Evolutionary conservation across 352 stramenopile species (phyloP).

Genomic region (Globisporangium orthogonon): DNA sequence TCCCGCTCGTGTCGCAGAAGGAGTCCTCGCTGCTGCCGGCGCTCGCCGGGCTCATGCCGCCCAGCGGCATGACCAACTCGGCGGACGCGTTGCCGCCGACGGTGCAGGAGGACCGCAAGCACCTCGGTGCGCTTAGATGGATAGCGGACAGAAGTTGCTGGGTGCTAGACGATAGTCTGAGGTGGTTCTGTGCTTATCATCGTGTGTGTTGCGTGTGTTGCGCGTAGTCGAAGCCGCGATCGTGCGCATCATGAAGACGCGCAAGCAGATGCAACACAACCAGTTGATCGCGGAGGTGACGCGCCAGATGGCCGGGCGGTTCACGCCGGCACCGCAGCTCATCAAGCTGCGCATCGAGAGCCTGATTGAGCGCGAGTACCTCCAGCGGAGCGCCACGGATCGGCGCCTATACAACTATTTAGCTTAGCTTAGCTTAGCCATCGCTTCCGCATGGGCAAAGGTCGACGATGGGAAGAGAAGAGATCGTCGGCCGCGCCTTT

Average conservation of each 20-base stretch:
- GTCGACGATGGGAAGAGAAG: no score
- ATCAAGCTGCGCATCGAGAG: slow-evolving; percentile 99
- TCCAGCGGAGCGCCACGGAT: slow-evolving; percentile 92
- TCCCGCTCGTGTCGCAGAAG: slow-evolving; percentile 81
- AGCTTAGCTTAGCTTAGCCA: slow-evolving; percentile 89
- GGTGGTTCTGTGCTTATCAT: background rate
- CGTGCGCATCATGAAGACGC: slow-evolving; percentile 95
- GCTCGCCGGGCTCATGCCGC: slow-evolving; percentile 15
- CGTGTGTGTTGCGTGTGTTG: background rate
- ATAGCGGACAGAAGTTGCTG: no score
- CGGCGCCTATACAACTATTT: slow-evolving; percentile 97
- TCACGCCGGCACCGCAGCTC: slow-evolving; percentile 91
- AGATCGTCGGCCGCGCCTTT: no score
- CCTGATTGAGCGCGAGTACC: slow-evolving; percentile 98
- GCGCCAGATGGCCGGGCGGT: slow-evolving; percentile 85
- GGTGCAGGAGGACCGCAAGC: slow-evolving; percentile 95
- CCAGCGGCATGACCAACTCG: slow-evolving; percentile 29
- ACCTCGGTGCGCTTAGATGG: slow-evolving; percentile 52
- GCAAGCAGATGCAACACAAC: slow-evolving; percentile 91
- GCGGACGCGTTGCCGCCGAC: slow-evolving; percentile 79
- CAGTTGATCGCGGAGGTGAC: slow-evolving; percentile 90
- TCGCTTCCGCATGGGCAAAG: background rate
- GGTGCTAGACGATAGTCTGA: background rate
- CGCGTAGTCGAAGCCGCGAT: slow-evolving; percentile 86
- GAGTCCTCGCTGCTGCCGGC: slow-evolving; percentile 54